phyloP scores from a whole-genome alignment of 108 stramenopile genomes.

The Aurantiochytrium sp. region DNA sequence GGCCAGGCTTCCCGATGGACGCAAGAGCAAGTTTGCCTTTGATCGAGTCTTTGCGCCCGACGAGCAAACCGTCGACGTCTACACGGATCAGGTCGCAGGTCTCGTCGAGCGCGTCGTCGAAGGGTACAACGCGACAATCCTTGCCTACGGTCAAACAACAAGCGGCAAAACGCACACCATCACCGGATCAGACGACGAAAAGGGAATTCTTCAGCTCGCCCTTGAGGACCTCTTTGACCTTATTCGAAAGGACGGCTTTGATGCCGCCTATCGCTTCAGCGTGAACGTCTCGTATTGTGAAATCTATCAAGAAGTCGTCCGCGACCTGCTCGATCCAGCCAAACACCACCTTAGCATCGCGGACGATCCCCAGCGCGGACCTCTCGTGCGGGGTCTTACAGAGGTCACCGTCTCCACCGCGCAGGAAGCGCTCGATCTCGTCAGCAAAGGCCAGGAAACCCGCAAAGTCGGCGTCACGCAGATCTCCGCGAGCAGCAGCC shows the following conservation, averaged over 20 bases:
- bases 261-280: not conserved
- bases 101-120: constrained; percentile 26
- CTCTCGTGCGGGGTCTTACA: not conserved
- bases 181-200: not conserved
- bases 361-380: not conserved
- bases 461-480: not conserved
- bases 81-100: not conserved
- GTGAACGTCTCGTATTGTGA: constrained; percentile 28
- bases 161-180: constrained; percentile 38
- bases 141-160: constrained; percentile 44
- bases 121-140: constrained; percentile 38
- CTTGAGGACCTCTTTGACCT: not conserved
- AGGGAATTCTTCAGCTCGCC: not conserved
- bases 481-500: not conserved
- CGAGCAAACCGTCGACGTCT: not conserved
- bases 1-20: not conserved
- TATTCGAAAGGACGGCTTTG: not conserved
- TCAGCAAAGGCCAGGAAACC: not conserved
- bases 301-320: constrained; percentile 35
- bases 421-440: not conserved
- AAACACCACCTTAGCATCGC: constrained; percentile 7
- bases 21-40: not conserved
- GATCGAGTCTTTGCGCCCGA: constrained; percentile 5
- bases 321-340: constrained; percentile 25
- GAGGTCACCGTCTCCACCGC: not conserved